Evolutionary conservation across 805 yeast species (phyloP).

Genomic region (Nadsonia fulvescens): DNA sequence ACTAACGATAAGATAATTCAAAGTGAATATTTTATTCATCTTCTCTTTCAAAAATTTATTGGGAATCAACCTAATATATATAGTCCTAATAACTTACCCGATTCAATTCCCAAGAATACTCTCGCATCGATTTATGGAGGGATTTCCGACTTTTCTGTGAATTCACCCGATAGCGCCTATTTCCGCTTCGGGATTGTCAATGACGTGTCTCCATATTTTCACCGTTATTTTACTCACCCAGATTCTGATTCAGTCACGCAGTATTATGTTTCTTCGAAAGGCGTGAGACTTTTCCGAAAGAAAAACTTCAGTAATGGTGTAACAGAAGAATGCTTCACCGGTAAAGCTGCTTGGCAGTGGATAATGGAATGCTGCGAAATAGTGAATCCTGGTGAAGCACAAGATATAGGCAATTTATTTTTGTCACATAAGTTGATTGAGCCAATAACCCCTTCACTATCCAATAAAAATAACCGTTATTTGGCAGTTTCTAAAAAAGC

Average conservation of each 20-base stretch:
- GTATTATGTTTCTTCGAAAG: constrained; percentile 50
- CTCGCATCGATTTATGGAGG: constrained; percentile 6
- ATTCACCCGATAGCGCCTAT: constrained; percentile 5
- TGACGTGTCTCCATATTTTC: constrained; percentile 37
- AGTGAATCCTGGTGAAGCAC: constrained; percentile 19
- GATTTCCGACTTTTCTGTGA: constrained; percentile 3
- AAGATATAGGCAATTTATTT: constrained; percentile 8
- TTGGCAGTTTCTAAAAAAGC: constrained; percentile 4
- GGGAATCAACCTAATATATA: constrained; percentile 58
- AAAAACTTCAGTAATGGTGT: constrained; percentile 17
- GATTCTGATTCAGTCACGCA: constrained; percentile 70
- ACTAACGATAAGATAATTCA: constrained; percentile 38
- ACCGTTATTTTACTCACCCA: constrained; percentile 70
- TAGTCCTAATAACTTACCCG: constrained; percentile 38
- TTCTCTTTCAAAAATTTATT: constrained; percentile 43
- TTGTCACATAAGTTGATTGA: constrained; percentile 19
- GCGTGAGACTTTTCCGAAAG: constrained; percentile 40
- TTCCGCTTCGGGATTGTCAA: background rate
- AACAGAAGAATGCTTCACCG: constrained; percentile 33
- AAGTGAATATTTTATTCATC: constrained; percentile 44
- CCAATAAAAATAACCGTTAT: background rate
- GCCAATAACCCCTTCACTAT: constrained; percentile 4
- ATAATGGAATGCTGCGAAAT: constrained; percentile 76
- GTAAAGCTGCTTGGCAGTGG: constrained; percentile 76
- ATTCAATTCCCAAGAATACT: constrained; percentile 13